Conservation (phyloP, 148 eudicot genomes). For the Talinum fruticosum region DNA sequence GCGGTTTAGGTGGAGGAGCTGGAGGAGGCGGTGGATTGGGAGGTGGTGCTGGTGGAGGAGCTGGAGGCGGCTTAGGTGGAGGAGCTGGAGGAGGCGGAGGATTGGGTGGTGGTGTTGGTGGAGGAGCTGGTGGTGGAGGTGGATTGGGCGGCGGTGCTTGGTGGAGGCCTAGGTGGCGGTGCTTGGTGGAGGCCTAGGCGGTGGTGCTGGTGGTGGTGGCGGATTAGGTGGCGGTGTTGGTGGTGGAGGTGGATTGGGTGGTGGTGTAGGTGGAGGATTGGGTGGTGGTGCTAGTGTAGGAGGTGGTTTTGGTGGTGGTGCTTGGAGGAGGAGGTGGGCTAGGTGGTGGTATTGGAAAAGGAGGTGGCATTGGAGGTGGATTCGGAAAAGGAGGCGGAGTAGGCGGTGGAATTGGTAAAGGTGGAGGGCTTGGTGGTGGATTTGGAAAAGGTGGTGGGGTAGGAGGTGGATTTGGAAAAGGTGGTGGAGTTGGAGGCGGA, state of each 20-base stretch:
- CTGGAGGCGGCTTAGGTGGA: neutral
- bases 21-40: constrained; percentile 10
- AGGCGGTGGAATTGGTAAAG: neutral
- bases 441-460: constrained; percentile 1
- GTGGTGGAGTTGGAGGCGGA: neutral
- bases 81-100: neutral
- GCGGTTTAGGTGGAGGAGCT: neutral
- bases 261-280: constrained; percentile 3
- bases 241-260: neutral
- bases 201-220: neutral
- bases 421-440: neutral
- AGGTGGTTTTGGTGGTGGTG: neutral
- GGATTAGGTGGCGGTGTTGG: constrained; percentile 5
- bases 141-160: neutral
- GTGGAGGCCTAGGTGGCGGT: neutral
- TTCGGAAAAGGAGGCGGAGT: neutral
- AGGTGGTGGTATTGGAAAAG: neutral
- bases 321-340: neutral
- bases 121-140: neutral
- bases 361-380: constrained; percentile 8
- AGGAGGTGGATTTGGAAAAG: no score
- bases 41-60: constrained; percentile 6
- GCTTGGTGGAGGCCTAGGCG: neutral
- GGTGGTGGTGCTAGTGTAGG: neutral
- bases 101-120: neutral